Percentiles rank a stretch among this genome's conserved stretches.
Evolutionary conservation across 345 rosid genomes (phyloP).

Genomic region (Hibiscus mutabilis): DNA sequence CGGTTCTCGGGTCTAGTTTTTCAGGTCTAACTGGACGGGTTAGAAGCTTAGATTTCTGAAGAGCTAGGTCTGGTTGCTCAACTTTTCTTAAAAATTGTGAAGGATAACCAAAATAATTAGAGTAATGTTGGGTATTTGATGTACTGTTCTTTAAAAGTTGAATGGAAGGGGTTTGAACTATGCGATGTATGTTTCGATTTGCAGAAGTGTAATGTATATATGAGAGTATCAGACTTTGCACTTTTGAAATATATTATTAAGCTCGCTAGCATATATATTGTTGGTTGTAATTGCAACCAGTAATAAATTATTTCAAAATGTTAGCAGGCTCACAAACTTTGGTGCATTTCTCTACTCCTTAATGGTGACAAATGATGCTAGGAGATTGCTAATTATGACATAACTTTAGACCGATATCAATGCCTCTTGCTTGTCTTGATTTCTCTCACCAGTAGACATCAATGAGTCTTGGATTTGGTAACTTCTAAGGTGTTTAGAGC

Average conservation of each 20-base stretch:
- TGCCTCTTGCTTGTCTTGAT: background rate
- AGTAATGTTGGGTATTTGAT: too few relatives aligned
- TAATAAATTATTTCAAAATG: background rate
- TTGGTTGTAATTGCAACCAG: background rate
- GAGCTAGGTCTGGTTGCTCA: background rate
- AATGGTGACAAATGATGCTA: background rate
- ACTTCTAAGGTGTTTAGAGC: slow-evolving; percentile 14
- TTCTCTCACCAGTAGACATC: background rate
- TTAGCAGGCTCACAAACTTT: background rate
- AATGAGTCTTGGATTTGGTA: background rate
- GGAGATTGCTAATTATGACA: background rate
- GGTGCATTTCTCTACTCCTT: background rate
- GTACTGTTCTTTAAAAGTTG: background rate
- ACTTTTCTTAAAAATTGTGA: background rate
- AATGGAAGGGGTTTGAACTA: background rate
- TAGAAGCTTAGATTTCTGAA: background rate
- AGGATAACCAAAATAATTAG: background rate
- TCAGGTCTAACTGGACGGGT: too few relatives aligned
- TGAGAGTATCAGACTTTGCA: background rate
- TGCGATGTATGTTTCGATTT: too few relatives aligned
- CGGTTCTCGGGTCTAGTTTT: too few relatives aligned
- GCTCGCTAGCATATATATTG: background rate
- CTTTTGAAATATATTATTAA: background rate
- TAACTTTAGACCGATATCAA: background rate
- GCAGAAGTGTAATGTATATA: background rate